These are phyloP conservation scores for Linnemannia elongata DNA, from an alignment of 192 early-diverging fungal species.

Conservation along the genomic window DNA sequence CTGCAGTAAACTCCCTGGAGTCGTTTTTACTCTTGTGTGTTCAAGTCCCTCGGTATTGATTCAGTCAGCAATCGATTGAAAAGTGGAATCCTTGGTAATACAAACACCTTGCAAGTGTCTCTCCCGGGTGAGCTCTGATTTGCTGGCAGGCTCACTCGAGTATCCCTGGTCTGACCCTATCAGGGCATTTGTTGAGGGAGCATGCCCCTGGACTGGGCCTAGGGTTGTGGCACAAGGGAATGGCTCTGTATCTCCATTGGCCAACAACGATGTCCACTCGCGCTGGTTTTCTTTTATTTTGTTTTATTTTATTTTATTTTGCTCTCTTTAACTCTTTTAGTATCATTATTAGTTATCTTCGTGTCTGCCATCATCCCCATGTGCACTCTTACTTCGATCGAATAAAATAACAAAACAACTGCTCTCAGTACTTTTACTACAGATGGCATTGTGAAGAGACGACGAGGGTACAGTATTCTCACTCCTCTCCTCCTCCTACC, in stretches of 20 bases:
- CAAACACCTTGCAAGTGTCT: neutral
- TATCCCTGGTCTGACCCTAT: constrained; percentile 37
- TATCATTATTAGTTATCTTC: neutral
- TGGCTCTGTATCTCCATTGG: constrained; percentile 19
- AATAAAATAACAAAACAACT: no score
- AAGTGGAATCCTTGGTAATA: constrained; percentile 5
- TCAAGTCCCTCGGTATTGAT: neutral
- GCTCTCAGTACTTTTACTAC: neutral
- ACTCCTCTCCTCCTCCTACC: neutral
- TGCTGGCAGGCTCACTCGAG: constrained; percentile 7
- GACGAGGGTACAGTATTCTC: neutral
- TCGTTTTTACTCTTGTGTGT: neutral
- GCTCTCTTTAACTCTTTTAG: neutral
- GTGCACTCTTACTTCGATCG: constrained; percentile 3
- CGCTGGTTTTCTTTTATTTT: neutral
- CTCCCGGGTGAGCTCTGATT: constrained; percentile 9
- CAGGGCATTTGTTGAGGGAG: constrained; percentile 11
- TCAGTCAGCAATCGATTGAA: neutral
- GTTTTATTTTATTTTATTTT: neutral
- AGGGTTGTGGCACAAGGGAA: constrained; percentile 41
- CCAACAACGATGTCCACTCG: neutral
- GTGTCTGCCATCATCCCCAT: neutral
- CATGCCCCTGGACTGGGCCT: constrained; percentile 14
- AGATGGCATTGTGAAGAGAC: no score
- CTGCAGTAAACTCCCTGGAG: neutral